Base-by-base conservation (phyloP, 495 filamentous ascomycete genomes). In the Podospora bellae-mahoneyi region DNA sequence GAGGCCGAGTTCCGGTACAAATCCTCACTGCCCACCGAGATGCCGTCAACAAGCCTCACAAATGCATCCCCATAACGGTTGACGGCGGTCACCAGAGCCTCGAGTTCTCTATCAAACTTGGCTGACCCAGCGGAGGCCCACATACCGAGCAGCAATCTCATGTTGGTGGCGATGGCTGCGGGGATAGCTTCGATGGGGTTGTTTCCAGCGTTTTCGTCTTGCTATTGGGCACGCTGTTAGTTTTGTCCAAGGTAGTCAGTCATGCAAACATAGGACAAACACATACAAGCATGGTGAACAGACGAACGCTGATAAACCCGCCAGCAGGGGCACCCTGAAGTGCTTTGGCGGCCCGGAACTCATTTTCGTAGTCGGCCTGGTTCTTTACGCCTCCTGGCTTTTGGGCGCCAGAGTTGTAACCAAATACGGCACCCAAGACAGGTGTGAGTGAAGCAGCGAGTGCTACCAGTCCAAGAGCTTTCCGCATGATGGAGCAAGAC, bases 11-110 rank as follows among this genome's bases (percentile, higher is more conserved):
- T 86, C 67, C 93, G 89, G 86, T 97, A 97, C 4, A 97, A 84
- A 78, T 96, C 91, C 85, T 97, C 94, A 76, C 87, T 91, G 66
- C 92, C 94, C 65, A 97, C 92, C 4, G 93, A 94, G 82, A 97
- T 94, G 79, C 92, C 93, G 65, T 84, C 89, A 44, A 96, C 86
- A 57, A 90, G 80, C 66, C 82, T 78, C 70, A 83, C 79, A 76
- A 96, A 87, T 27, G 77, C 75, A 4, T 79, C 77, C 26, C 90
- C 90, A 76, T 92, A 91, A 65, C 85, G 78, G 54, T 69, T 54
- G 74, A 90, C 90, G 72, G 89, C 88, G 34, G 78, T 75, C 75
- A 82, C 83, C 60, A 95, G 84, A 15, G 92, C 91, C 15, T 83
- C 74, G 32, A 94, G 77, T 75, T 95, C 90, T 74, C 88, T 89